Base-by-base conservation (phyloP, 2,329 filamentous ascomycete species). In the Xylaria sp. region DNA sequence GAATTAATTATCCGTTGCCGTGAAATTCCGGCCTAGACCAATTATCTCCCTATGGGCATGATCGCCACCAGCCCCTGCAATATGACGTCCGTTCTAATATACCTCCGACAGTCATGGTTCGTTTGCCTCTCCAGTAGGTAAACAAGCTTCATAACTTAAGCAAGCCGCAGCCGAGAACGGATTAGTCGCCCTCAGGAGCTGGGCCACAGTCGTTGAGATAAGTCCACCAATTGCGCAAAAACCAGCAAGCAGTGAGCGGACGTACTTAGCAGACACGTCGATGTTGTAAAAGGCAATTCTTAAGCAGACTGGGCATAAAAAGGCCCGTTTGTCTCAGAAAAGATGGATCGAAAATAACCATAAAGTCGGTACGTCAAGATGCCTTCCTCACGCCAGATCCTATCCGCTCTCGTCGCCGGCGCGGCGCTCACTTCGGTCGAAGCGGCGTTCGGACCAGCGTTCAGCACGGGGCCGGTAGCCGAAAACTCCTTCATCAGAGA, bases 391-490 rank as follows among this genome's bases (percentile, higher is more conserved):
- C 56, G 48, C 57, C 47, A 58, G 29, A 19, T 40, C 19, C 33
- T 63, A 13, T 54, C 47, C 0, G 8, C 35, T 19, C 46, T 62
- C 46, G 51, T 41, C 19, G 58, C 58, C 17, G 41, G 37, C 4
- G 9, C 23, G 15, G 35, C 52, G 13, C 17, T 47, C 19, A 19
- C n/a, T 19, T 41, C 38, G 19, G 51, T 48, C n/a, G 19, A 62
- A 15, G 72, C 74, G 6, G 75, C 73, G 17, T 71, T 76, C 66
- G 74, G 77, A 55, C 68, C 77, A 55, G 68, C 74, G 44, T 79
- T 81, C 58, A 79, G 77, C 65, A 80, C 79, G 7, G 80, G 80
- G 0, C 79, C 79, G 4, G 76, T 78, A 25, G 67, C 77, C 4
- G 62, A 66, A 37, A 65, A 73, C 67, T 75, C 76, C 0, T 82